These are phyloP conservation scores for Phaeosphaeria sp. DNA, from an alignment of 2,329 filamentous ascomycete species.

Conservation along the genomic window DNA sequence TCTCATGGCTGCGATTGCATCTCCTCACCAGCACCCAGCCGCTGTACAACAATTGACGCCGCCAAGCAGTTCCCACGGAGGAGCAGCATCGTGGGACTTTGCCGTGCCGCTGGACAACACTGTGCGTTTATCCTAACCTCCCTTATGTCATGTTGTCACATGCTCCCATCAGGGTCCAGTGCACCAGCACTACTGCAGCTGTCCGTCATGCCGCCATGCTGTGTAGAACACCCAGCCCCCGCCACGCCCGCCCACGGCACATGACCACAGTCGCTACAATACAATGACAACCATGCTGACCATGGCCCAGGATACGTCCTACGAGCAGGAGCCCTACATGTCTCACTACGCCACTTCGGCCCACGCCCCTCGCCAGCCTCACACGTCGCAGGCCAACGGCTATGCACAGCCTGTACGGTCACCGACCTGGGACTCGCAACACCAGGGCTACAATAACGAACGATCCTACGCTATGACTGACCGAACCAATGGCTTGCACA, in stretches of 20 bases:
- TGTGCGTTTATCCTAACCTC: conserved; percentile 35
- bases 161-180: conserved; percentile 14
- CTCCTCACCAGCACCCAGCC: conserved; percentile 36
- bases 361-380: conserved; percentile 41
- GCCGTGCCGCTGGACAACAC: conserved; percentile 46
- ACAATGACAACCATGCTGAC: conserved; percentile 27
- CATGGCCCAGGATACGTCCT: conserved; percentile 31
- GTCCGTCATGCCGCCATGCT: conserved; percentile 20
- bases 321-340: conserved; percentile 44
- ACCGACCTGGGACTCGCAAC: conserved; percentile 39
- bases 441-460: conserved; percentile 32
- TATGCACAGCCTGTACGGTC: conserved; percentile 36
- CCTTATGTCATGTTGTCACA: conserved; percentile 16
- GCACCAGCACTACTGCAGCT: conserved; percentile 27
- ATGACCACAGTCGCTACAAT: not conserved
- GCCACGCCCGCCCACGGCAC: conserved; percentile 3
- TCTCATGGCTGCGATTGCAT: conserved; percentile 43
- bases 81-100: conserved; percentile 46
- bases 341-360: conserved; percentile 38
- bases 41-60: conserved; percentile 46
- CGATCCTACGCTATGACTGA: conserved; percentile 40
- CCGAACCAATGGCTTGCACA: conserved; percentile 44
- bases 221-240: conserved; percentile 21
- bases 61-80: conserved; percentile 50
- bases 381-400: conserved; percentile 44